Base-by-base conservation (phyloP, 176 grass and related monocot genomes). In the Triticum turgidum region DNA sequence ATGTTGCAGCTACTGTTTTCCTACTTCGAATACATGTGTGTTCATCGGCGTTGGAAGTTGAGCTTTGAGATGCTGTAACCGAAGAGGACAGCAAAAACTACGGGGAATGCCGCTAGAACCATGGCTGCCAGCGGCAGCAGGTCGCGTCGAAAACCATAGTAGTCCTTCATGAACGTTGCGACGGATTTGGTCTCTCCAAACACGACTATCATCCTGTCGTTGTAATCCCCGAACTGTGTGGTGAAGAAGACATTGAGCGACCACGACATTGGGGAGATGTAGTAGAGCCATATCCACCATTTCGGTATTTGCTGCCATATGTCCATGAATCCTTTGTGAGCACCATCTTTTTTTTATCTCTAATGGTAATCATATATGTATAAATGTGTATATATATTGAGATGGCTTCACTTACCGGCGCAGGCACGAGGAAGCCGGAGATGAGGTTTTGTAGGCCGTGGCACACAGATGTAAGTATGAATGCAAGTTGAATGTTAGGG, bases 221-320 rank as follows among this genome's bases (percentile, higher is more conserved):
- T 34, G 1, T 89, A 75, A 27, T 97, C 87, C 37, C 88, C 92
- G n/a, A 91, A 92, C 11, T 97, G 95, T 21, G 95, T 89, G 9
- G 86, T 91, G 76, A 97, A 91, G 33, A 97, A 89, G 37, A 87
- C 84, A 84, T 94, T 80, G 29, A 97, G 80, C 3, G 92, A 84
- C 92, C 90, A 97, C 1, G 88, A 80, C 44, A 91, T 18, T 8
- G 92, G 92, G 38, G 80, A 87, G 0, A 76, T 17, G 35, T 97
- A 97, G 67, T 97, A 94, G 30, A 94, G 7, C 95, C 90, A 97
- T 84, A 92, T 86, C 95, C 92, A 94, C 95, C 95, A 97, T 84
- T 76, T 87, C 2, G 92, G 95, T 78, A 97, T 94, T 97, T 89
- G 81, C 92, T 97, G 90, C 82, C 90, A 78, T 59, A 70, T 62